phyloP scores from a whole-genome alignment of 768 basidiomycete genomes.

The Mycena sanguinolenta region DNA sequence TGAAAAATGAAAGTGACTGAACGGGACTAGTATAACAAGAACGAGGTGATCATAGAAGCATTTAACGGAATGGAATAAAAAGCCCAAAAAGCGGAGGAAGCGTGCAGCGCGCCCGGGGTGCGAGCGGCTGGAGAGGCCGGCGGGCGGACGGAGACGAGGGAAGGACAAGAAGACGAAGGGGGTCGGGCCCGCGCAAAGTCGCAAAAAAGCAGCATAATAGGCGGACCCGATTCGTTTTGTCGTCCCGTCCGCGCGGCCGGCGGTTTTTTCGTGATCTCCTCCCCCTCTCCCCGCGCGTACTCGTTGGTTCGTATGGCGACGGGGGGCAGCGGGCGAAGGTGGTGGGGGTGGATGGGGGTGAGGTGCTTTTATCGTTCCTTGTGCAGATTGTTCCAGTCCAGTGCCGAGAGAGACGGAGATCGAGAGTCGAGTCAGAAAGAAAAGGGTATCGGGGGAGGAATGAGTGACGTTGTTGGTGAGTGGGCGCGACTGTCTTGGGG shows the following conservation, averaged over 20 bases:
- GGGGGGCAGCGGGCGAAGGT: constrained; percentile 25
- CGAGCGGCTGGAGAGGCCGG: constrained; percentile 21
- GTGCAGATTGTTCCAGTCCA: constrained; percentile 34
- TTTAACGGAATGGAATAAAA: constrained; percentile 21
- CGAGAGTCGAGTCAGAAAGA: constrained; percentile 12
- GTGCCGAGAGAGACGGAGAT: constrained; percentile 25
- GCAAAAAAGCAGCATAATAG: constrained; percentile 30
- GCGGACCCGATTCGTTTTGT: constrained; percentile 34
- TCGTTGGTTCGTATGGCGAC: constrained; percentile 4
- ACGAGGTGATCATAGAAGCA: constrained; percentile 13
- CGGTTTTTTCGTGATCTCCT: constrained; percentile 27
- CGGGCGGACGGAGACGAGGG: constrained; percentile 22
- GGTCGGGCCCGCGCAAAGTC: constrained; percentile 26
- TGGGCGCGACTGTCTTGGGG: constrained; percentile 1
- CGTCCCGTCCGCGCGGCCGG: constrained; percentile 34
- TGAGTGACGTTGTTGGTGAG: constrained; percentile 27
- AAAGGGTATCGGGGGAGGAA: constrained; percentile 32
- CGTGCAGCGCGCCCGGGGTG: neutral
- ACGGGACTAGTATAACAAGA: constrained; percentile 26
- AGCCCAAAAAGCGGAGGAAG: constrained; percentile 31
- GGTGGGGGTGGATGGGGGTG: constrained; percentile 4
- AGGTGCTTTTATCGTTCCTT: constrained; percentile 34
- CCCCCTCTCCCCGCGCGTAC: constrained; percentile 9
- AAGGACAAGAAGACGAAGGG: constrained; percentile 33
- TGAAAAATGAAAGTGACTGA: neutral